A percentile compares a stretch with the other conserved stretches of the same genome.
These are phyloP conservation scores for Tilletia setariae DNA, from an alignment of 1,284 basidiomycete genomes.

Conservation along the genomic window DNA sequence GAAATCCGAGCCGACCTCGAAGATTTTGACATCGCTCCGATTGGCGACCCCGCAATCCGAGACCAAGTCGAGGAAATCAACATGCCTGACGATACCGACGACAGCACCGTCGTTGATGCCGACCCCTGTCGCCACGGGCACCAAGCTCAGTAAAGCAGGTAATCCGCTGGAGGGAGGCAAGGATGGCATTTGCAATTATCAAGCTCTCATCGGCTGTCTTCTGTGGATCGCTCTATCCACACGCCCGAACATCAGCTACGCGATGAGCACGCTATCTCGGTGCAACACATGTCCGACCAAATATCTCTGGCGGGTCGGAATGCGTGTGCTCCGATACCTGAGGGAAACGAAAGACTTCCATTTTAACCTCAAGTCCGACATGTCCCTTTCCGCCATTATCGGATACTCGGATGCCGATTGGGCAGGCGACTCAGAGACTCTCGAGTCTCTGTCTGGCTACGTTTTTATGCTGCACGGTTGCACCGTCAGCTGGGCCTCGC, in stretches of 20 bases:
- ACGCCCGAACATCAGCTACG: not conserved
- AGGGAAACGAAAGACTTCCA: not conserved
- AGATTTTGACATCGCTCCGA: too few species aligned
- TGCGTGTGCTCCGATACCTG: constrained; percentile 12
- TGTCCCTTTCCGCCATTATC: not conserved
- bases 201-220: not conserved
- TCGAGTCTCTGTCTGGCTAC: constrained; percentile 2
- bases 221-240: not conserved
- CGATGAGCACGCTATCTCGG: not conserved
- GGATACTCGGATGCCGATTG: constrained; percentile 5
- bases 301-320: not conserved
- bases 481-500: too few species aligned
- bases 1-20: too few species aligned
- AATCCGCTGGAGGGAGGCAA: not conserved
- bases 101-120: too few species aligned
- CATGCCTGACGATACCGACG: too few species aligned
- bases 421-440: not conserved
- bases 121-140: not conserved
- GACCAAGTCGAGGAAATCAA: too few species aligned
- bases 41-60: too few species aligned
- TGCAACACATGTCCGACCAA: not conserved
- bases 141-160: not conserved
- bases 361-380: not conserved
- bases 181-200: not conserved
- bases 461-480: not conserved